A percentile compares a stretch with the other conserved stretches of the same genome.
Conservation (phyloP, 768 basidiomycete species). For the Atractiella rhizophila region DNA sequence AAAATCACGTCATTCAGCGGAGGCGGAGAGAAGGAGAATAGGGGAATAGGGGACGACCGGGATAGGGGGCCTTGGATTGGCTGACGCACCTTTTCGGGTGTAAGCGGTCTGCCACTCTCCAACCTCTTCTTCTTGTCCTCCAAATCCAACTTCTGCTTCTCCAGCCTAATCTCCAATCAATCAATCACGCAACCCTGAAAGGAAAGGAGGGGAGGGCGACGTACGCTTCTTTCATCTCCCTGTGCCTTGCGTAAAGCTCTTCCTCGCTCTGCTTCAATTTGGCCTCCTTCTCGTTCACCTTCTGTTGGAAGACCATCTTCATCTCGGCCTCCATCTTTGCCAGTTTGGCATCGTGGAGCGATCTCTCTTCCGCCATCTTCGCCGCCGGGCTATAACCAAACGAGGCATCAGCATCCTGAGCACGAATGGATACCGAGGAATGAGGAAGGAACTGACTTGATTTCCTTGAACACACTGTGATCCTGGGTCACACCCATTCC, state of each 20-base stretch:
- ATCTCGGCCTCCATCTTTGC: constrained; percentile 99
- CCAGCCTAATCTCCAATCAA: constrained; percentile 25
- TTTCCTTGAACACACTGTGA: constrained; percentile 91
- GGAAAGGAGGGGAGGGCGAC: constrained; percentile 33
- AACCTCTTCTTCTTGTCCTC: constrained; percentile 88
- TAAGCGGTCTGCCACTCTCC: constrained; percentile 79
- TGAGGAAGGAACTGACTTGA: constrained; percentile 45
- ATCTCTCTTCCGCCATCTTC: constrained; percentile 82
- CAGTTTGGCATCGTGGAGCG: constrained; percentile 86
- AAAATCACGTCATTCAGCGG: no score
- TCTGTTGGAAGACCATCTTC: constrained; percentile 99
- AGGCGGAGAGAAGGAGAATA: no score
- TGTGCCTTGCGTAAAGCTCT: constrained; percentile 91
- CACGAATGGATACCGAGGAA: background rate
- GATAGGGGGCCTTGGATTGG: no score
- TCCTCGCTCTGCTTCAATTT: constrained; percentile 98
- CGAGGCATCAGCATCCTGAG: background rate
- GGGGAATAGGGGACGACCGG: no score
- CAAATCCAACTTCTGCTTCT: constrained; percentile 77
- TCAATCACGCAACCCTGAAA: background rate
- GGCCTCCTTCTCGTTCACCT: constrained; percentile 96
- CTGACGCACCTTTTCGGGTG: constrained; percentile 67
- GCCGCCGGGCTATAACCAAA: constrained; percentile 50
- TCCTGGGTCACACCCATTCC: constrained; percentile 98
- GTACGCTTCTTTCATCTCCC: constrained; percentile 97